Conservation (phyloP, 495 filamentous ascomycete species). For the Lepraria neglecta region DNA sequence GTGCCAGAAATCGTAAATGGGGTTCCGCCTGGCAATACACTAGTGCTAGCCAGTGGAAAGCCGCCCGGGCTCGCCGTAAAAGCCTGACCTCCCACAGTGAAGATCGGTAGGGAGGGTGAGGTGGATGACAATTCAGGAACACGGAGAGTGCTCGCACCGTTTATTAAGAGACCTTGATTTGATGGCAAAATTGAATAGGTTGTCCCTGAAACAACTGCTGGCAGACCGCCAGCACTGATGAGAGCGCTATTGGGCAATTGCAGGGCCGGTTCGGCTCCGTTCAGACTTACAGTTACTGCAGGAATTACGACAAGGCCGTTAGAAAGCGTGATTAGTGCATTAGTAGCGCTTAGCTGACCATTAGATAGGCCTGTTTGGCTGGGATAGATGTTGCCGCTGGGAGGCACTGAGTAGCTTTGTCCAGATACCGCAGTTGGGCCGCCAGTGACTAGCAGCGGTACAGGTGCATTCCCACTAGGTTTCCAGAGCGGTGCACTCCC, state of each 20-base stretch:
- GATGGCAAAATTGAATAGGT: constrained; percentile 16
- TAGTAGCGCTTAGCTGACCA: neutral
- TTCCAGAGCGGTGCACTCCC: too few species aligned
- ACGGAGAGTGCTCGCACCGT: neutral
- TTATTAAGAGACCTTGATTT: constrained; percentile 7
- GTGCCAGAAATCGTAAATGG: too few species aligned
- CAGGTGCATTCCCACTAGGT: too few species aligned
- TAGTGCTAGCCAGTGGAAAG: neutral
- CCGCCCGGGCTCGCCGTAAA: constrained; percentile 7
- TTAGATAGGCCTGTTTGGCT: too few species aligned
- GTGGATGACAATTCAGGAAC: neutral
- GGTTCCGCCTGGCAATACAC: too few species aligned
- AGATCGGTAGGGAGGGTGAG: neutral
- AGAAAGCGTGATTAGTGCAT: constrained; percentile 5
- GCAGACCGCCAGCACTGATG: constrained; percentile 6
- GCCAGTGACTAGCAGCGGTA: too few species aligned
- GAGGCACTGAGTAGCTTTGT: too few species aligned
- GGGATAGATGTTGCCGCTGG: too few species aligned
- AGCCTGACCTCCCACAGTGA: constrained; percentile 3
- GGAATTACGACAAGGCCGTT: constrained; percentile 18
- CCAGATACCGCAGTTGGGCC: too few species aligned
- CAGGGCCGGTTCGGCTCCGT: neutral
- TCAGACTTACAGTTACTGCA: neutral
- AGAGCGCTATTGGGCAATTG: constrained; percentile 14
- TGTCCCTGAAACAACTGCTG: constrained; percentile 5